A percentile compares a stretch with the other conserved stretches of the same genome.
These are phyloP conservation scores for Talaromyces sp. DNA, from an alignment of 2,329 filamentous ascomycete genomes.

Conservation along the genomic window DNA sequence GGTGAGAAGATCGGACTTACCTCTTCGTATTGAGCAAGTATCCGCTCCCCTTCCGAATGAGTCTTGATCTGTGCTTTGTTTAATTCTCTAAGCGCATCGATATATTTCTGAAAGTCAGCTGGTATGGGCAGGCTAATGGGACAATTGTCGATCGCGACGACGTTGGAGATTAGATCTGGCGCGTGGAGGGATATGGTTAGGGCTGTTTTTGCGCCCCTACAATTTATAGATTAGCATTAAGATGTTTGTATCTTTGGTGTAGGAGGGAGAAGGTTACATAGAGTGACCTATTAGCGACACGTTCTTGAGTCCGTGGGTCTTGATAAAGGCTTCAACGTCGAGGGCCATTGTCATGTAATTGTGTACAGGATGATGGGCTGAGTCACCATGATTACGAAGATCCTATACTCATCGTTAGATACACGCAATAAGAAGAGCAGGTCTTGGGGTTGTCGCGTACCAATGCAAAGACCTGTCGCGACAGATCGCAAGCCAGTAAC, in stretches of 20 bases:
- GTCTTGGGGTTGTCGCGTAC: not conserved
- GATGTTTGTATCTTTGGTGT: not conserved
- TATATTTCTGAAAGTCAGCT: not conserved
- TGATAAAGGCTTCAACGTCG: not conserved
- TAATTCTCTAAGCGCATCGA: not conserved
- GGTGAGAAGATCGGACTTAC: not conserved
- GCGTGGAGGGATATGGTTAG: not conserved
- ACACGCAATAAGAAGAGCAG: not conserved
- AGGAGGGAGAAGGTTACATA: not conserved
- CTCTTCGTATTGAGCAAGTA: conserved; percentile 4
- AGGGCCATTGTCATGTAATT: not conserved
- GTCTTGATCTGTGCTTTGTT: not conserved
- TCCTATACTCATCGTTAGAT: not conserved
- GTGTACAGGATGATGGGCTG: not conserved
- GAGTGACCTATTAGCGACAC: conserved; percentile 6
- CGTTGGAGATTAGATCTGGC: not conserved
- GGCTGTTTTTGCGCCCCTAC: conserved; percentile 1
- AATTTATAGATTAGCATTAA: not conserved
- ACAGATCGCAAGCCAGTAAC: not conserved
- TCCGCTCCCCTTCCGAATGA: not conserved
- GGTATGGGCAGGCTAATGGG: not conserved
- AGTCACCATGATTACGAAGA: conserved; percentile 8
- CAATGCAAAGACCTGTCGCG: not conserved
- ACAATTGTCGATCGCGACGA: not conserved
- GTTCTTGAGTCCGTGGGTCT: not conserved